A percentile compares a stretch with the other conserved stretches of the same genome.
phyloP scores from a whole-genome alignment of 2,329 filamentous ascomycete genomes.

The Tolypocladium nubicola region DNA sequence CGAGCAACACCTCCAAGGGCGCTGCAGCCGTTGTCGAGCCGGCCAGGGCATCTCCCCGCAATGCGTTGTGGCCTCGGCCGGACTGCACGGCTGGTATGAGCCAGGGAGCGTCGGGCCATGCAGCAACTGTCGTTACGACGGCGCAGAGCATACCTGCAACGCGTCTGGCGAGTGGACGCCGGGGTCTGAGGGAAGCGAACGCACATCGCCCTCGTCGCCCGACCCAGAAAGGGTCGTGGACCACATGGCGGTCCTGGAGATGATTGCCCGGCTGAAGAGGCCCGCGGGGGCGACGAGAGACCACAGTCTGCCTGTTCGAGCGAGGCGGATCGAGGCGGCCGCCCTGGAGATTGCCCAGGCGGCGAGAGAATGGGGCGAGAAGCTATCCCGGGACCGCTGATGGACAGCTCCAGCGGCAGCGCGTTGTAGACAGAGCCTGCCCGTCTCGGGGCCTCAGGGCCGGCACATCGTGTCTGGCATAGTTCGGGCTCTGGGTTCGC shows the following conservation, averaged over 20 bases:
- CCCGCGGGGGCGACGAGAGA: conserved; percentile 8
- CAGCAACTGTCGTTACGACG: conserved; percentile 15
- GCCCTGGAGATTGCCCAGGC: conserved; percentile 14
- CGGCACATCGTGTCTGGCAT: no score
- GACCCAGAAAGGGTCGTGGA: conserved; percentile 7
- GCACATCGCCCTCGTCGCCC: not conserved
- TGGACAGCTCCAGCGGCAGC: not conserved
- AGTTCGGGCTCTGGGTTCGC: not conserved
- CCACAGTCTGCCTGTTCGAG: conserved; percentile 11
- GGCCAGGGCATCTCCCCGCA: conserved; percentile 13
- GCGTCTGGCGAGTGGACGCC: not conserved
- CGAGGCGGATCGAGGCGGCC: conserved; percentile 13
- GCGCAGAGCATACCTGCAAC: conserved; percentile 4
- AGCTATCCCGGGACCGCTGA: conserved; percentile 3
- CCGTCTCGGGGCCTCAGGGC: not conserved
- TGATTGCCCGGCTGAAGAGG: conserved; percentile 13
- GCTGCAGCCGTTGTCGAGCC: conserved; percentile 11
- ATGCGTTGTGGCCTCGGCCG: conserved; percentile 11
- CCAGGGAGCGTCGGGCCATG: conserved; percentile 4
- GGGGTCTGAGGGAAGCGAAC: not conserved
- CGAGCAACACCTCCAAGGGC: conserved; percentile 5
- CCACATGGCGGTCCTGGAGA: conserved; percentile 15
- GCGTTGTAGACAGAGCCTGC: not conserved
- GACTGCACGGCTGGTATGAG: not conserved
- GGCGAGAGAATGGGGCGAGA: conserved; percentile 14